Evolutionary conservation across 139 green algal genomes (phyloP).

Genomic region (Micractinium conductrix): DNA sequence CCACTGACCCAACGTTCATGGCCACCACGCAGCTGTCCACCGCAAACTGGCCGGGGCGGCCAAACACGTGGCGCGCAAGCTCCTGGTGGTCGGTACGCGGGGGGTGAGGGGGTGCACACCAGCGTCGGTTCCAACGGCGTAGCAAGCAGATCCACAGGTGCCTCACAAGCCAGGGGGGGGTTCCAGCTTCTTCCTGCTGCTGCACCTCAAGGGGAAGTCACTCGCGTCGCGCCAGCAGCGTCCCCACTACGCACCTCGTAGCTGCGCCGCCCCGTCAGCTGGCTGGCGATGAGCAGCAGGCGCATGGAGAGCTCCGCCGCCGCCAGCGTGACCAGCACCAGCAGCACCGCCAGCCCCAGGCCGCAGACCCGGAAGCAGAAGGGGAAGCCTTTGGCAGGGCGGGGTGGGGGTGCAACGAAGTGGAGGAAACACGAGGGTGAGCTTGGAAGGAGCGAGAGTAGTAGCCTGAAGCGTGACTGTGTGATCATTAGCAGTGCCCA

Average conservation of each 20-base stretch:
- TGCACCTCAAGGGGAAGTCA: no score
- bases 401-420: background rate
- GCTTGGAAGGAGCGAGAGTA: no score
- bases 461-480: background rate
- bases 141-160: no score
- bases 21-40: slow-evolving; percentile 48
- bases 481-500: background rate
- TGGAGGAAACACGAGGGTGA: background rate
- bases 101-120: no score
- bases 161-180: no score
- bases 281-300: slow-evolving; percentile 75
- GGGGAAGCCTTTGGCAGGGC: slow-evolving; percentile 35
- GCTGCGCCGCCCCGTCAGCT: slow-evolving; percentile 64
- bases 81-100: no score
- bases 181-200: no score
- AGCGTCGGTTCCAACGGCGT: no score
- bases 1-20: slow-evolving; percentile 59
- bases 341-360: slow-evolving; percentile 65
- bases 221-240: no score
- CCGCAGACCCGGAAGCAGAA: slow-evolving; percentile 57
- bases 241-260: no score
- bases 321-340: slow-evolving; percentile 72
- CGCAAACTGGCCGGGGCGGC: slow-evolving; percentile 29
- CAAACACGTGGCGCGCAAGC: slow-evolving; percentile 52
- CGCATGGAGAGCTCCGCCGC: slow-evolving; percentile 74